phyloP scores from a whole-genome alignment of 2,329 filamentous ascomycete genomes.

The Karstenula rhodostoma region DNA sequence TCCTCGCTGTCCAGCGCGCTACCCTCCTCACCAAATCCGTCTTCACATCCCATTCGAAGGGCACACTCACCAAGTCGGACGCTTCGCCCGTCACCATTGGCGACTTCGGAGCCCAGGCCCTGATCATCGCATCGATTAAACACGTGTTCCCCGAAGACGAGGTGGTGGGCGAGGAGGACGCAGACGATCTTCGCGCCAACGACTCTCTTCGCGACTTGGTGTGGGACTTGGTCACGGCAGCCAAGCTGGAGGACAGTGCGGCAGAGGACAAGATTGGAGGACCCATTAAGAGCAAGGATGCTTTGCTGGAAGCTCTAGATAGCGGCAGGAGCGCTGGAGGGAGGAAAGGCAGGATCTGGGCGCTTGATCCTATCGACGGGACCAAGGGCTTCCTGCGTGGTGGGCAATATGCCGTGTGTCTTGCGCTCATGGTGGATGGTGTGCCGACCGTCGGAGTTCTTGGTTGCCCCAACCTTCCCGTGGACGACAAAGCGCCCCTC shows the following conservation, averaged over 20 bases:
- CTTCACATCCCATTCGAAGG: constrained; percentile 90
- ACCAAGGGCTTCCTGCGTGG: constrained; percentile 97
- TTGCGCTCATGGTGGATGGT: constrained; percentile 90
- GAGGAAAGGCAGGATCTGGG: constrained; percentile 83
- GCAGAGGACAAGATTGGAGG: constrained; percentile 76
- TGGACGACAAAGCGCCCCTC: constrained; percentile 78
- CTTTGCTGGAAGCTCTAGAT: constrained; percentile 68
- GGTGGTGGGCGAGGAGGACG: constrained; percentile 95
- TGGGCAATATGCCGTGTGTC: constrained; percentile 95
- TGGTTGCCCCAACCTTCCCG: constrained; percentile 92
- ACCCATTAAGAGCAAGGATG: constrained; percentile 69
- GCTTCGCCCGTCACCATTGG: constrained; percentile 96
- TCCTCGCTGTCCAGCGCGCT: constrained; percentile 88
- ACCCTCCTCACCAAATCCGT: constrained; percentile 78
- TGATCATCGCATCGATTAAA: constrained; percentile 90
- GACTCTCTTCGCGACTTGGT: constrained; percentile 74
- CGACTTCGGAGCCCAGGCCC: constrained; percentile 95
- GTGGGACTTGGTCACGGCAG: constrained; percentile 81
- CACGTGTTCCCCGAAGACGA: constrained; percentile 90
- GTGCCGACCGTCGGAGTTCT: constrained; percentile 94
- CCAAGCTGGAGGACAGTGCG: constrained; percentile 71
- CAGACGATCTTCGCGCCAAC: constrained; percentile 78
- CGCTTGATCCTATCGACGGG: constrained; percentile 95
- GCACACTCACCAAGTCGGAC: constrained; percentile 92
- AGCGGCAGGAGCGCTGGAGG: constrained; percentile 74